Evolutionary conservation across 352 stramenopile species (phyloP), one percentile per base, ranked within the genome.

Genomic region (Phytophthora macrochlamydospora): DNA sequence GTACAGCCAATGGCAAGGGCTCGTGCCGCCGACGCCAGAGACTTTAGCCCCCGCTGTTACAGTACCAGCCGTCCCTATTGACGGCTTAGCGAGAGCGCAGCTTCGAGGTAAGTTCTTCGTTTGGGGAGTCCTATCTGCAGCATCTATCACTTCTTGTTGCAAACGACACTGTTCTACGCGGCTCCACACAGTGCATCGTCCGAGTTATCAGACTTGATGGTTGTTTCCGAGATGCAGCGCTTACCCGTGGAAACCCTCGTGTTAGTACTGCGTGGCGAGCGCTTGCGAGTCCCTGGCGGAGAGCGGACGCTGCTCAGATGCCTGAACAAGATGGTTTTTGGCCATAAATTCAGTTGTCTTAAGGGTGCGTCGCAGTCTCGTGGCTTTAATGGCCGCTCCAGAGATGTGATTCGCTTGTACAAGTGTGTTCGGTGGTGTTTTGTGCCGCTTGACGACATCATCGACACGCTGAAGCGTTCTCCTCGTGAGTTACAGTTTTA

Each of bases 391-490:
- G 77, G 64, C 35, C 55, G 60, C 4, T 46, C 80, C 24, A 66
- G 76, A 50, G 65, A 89, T 35, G 76, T 90, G 14, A 69, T 78
- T 29, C 51, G 65, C 29, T 56, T 91, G 31, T 88, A 91, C 42
- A 58, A 67, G 31, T 93, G 80, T 52, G 78, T 93, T 54, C 81
- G 84, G 8, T 91, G 82, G 84, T 81, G 77, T 50, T 93, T 81
- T 48, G 69, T 83, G 14, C 72, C 86, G 32, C 43, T 90, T 8
- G 72, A 74, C 38, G 78, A 89, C 60, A 90, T 91, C 51, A 81
- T 89, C 50, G 8, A 12, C 11, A 82, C 76, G 31, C 66, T 93
- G 14, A 59, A 74, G 56, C 66, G 54, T 12, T 68, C 82, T 2
- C 75, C 62, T 5, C 79, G 77, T 9, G 62, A 84, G 57, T 72